These are phyloP conservation scores for Hanseniaspora gamundiae DNA, from an alignment of 1,139 yeast genomes.

Conservation along the genomic window DNA sequence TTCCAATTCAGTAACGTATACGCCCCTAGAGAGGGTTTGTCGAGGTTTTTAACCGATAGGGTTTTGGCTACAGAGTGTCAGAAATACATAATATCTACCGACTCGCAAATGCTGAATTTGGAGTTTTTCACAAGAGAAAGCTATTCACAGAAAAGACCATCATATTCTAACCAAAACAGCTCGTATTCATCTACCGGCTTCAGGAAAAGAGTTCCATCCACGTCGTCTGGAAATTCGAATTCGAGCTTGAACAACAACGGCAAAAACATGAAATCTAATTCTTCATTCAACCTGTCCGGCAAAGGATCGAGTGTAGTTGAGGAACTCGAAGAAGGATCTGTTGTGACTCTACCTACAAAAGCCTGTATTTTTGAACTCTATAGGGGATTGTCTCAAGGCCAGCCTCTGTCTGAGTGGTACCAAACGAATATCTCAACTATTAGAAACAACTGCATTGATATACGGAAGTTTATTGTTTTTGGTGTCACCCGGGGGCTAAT, in stretches of 20 bases:
- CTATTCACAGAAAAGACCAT: constrained; percentile 3
- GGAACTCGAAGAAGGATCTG: constrained; percentile 10
- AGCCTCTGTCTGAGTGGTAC: constrained; percentile 73
- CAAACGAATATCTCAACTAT: constrained; percentile 47
- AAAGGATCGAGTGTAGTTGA: background rate
- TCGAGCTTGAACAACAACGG: too few relatives aligned
- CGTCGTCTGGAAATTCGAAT: background rate
- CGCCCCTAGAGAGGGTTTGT: constrained; percentile 75
- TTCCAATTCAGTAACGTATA: constrained; percentile 84
- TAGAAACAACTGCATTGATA: constrained; percentile 56
- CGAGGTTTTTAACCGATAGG: constrained; percentile 48
- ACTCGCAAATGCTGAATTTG: background rate
- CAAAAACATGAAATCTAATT: background rate
- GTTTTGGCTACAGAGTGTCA: constrained; percentile 78
- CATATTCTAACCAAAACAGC: background rate
- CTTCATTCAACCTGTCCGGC: background rate
- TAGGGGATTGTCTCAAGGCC: constrained; percentile 68
- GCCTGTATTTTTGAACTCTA: constrained; percentile 64
- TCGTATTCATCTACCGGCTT: background rate
- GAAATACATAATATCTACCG: constrained; percentile 48
- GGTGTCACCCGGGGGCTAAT: constrained; percentile 76
- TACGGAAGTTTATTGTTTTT: constrained; percentile 74
- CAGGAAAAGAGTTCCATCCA: constrained; percentile 1
- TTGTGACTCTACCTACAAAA: constrained; percentile 43
- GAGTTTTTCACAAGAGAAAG: background rate